Percentiles rank a stretch among this genome's conserved stretches.
These are phyloP conservation scores for Plasmodium reichenowi DNA, from an alignment of 169 alveolate genomes.

Conservation along the genomic window DNA sequence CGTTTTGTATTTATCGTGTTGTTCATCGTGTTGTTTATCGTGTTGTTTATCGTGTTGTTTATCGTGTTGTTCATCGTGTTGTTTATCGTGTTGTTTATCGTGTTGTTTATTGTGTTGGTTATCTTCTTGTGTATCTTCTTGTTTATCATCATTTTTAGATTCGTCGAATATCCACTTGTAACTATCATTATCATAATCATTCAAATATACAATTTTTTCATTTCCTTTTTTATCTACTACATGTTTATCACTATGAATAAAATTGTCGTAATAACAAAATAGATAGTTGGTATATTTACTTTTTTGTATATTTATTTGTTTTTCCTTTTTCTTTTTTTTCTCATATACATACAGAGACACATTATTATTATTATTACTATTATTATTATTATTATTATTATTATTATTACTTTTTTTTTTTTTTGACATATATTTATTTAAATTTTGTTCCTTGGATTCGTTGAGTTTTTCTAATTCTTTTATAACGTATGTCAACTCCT, in stretches of 20 bases:
- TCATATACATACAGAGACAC: background rate
- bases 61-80: background rate
- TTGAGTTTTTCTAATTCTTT: conserved; percentile 14
- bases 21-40: background rate
- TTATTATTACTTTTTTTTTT: too few species aligned
- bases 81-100: background rate
- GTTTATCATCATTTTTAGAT: background rate
- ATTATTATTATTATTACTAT: background rate
- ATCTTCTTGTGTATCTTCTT: background rate
- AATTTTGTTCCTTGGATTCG: too few species aligned
- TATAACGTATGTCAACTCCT: background rate
- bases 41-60: background rate
- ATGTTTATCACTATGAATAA: too few species aligned
- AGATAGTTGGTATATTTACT: conserved; percentile 40
- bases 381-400: background rate
- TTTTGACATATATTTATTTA: too few species aligned
- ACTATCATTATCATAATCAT: conserved; percentile 5
- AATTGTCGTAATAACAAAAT: conserved; percentile 29
- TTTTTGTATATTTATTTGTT: background rate
- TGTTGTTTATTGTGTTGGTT: background rate
- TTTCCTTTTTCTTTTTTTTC: conserved; percentile 1
- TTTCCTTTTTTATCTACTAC: background rate
- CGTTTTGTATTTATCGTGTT: too few species aligned
- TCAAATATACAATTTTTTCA: conserved; percentile 6
- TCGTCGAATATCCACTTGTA: conserved; percentile 37